Base-by-base conservation (phyloP, 106 monocot species). In the Platanthera zijinensis region DNA sequence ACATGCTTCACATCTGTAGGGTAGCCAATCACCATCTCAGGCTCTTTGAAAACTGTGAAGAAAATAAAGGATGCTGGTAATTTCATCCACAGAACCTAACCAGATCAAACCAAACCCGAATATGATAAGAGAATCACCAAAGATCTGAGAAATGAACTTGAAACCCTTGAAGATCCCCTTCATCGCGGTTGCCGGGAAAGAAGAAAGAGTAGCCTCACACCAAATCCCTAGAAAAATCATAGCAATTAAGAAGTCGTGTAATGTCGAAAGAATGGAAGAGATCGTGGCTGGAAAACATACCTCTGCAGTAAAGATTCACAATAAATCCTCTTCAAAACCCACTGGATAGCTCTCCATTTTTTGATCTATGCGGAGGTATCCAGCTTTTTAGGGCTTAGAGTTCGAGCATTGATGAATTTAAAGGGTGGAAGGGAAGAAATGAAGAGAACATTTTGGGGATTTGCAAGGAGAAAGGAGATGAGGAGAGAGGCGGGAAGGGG, bases 1-100 rank as follows among this genome's bases (percentile, higher is more conserved):
- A 92, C 92, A 79, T 95, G 95, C 75, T 78, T 90, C 74, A 92
- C 95, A 82, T 95, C 92, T 74, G 95, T 95, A 56, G 95, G 95
- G 70, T 80, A 90, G 5, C 95, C 95, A 78, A 95, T 95, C 71
- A 90, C 92, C 88, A 95, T 86, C 78, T 95, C 92, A 75, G 86
- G 95, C 50, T 95, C 90, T 78, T 90, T 95, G 53, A 80, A 72
- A 50, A 83, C 90, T 95, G 83, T 62, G 61, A 53, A 6, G 72
- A 51, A 21, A 3, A 70, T 5, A 52, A 54, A 64, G 63, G 12
- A 45, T 22, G 1, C 57, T 56, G 9, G 62, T 46, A 12, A 19
- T 39, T 62, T 74, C n/a, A 57, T 78, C 15, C 21, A 67, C 52
- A 12, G 7, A 49, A 22, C 8, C 10, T 11, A 32, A 15, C 10